Conservation (phyloP, 345 rosid genomes). For the Gossypium sturtianum region DNA sequence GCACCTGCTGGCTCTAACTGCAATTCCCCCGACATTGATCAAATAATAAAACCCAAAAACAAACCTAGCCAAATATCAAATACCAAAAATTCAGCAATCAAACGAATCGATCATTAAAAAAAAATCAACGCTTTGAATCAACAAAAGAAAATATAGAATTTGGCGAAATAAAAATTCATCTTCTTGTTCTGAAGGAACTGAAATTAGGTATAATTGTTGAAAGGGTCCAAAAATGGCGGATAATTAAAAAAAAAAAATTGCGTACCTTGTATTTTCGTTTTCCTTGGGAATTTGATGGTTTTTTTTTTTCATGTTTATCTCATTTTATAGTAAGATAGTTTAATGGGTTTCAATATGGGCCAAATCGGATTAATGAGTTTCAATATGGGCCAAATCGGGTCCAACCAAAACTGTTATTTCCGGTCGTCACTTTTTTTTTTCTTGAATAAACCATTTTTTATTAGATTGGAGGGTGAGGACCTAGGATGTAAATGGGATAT, state of each 20-base stretch:
- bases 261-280: background rate
- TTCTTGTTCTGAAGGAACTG: background rate
- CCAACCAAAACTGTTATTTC: background rate
- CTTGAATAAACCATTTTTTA: no score
- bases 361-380: background rate
- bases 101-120: background rate
- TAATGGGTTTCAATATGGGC: background rate
- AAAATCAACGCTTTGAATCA: background rate
- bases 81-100: background rate
- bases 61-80: conserved; percentile 1
- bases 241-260: background rate
- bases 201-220: background rate
- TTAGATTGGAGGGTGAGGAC: no score
- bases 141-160: background rate
- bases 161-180: background rate
- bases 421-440: no score
- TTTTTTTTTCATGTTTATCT: background rate
- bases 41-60: background rate
- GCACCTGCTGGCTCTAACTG: conserved; percentile 49
- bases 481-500: no score
- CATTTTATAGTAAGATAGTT: background rate
- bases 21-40: conserved; percentile 57
- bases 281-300: background rate
- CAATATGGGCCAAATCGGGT: background rate
- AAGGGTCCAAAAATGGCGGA: background rate